Evolutionary conservation across 2,329 filamentous ascomycete species (phyloP), one percentile per base, ranked within the genome.

Genomic region (Dactylellina leptospora): DNA sequence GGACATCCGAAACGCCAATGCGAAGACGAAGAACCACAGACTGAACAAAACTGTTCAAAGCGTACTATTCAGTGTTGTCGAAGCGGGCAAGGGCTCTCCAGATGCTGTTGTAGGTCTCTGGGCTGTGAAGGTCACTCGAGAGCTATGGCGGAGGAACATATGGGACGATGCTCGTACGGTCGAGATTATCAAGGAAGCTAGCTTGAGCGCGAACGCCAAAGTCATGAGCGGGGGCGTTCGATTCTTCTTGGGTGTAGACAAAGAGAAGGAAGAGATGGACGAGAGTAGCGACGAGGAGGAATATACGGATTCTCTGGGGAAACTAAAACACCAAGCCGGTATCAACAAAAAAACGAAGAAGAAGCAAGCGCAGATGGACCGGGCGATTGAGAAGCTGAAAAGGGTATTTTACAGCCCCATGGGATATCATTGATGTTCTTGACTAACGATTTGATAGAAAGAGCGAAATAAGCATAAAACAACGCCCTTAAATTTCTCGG

Each of bases 301-400:
- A 68, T 64, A 74, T 27, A 64, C 70, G 6, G 74, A 72, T 27
- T 75, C 68, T 13, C 69, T 72, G 64, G 74, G 56, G 2, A 90
- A 91, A 79, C 81, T 97, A 63, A 89, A 89, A 79, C 93, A 97
- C 80, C 90, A 95, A 80, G 85, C 88, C 25, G 90, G 88, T 44
- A 96, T 97, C 82, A 97, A 96, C 84, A 99, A 97, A 82, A 99
- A 97, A 84, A 90, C 88, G 13, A 93, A 90, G 79, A 97, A 97
- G 84, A 88, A 91, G 76, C 86, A 88, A 55, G 90, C 89, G 76
- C 85, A 87, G 28, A 86, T 96, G 56, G 90, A 90, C 63, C 91
- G 88, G 79, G 95, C 95, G 0, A 85, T 92, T 2, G 86, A 88
- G n/a, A 91, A 88, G 74, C 85, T 96, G 40, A 96, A 92, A 82